A percentile compares a stretch with the other conserved stretches of the same genome.
phyloP scores from a whole-genome alignment of 305 asterid genomes.

The Solanum hybrid region DNA sequence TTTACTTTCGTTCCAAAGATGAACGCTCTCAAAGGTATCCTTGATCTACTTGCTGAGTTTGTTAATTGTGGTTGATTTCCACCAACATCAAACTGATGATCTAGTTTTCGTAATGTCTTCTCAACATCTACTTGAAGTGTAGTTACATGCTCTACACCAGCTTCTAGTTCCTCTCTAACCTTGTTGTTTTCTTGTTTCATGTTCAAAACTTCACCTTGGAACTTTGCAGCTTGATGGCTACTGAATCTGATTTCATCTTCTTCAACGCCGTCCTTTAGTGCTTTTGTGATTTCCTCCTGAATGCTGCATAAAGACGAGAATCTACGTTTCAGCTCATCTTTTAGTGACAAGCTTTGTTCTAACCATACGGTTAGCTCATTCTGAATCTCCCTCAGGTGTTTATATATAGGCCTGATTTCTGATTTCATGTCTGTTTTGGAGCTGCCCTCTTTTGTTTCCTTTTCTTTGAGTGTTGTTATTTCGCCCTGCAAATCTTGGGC shows the following conservation, averaged over 20 bases:
- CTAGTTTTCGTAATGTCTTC: constrained; percentile 45
- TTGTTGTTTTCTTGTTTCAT: constrained; percentile 89
- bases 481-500: constrained; percentile 50
- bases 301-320: constrained; percentile 60
- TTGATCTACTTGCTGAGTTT: constrained; percentile 34
- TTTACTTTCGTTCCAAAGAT: constrained; percentile 67
- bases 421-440: constrained; percentile 39
- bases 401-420: constrained; percentile 68
- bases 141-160: constrained; percentile 59
- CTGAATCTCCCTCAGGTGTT: constrained; percentile 75
- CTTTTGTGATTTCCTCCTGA: constrained; percentile 69
- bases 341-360: constrained; percentile 53
- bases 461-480: constrained; percentile 33
- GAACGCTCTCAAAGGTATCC: constrained; percentile 59
- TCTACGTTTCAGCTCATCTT: constrained; percentile 59
- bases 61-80: constrained; percentile 42
- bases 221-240: constrained; percentile 91
- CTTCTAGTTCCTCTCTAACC: constrained; percentile 60
- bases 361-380: constrained; percentile 73
- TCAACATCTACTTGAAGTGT: constrained; percentile 52
- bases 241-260: constrained; percentile 64
- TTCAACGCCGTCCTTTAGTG: constrained; percentile 64
- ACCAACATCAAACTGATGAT: constrained; percentile 49
- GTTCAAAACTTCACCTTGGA: constrained; percentile 82
- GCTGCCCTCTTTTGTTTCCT: constrained; percentile 29